Percentiles rank a stretch among this genome's conserved stretches.
Conservation (phyloP, 2,329 filamentous ascomycete genomes). For the Penicillium rolfsii region DNA sequence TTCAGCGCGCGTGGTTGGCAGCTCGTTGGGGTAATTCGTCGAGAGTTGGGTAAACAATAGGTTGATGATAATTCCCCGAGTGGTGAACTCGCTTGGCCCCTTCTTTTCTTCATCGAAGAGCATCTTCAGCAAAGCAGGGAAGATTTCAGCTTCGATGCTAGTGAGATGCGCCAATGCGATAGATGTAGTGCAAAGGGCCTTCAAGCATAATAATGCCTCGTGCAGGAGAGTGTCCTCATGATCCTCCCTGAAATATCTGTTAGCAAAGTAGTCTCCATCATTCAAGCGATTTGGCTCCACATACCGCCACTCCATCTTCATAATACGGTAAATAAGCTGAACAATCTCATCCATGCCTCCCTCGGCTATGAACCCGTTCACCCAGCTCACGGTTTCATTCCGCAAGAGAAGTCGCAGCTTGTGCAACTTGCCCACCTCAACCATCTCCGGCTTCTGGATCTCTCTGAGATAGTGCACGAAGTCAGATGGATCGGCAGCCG, state of each 20-base stretch:
- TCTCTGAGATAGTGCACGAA: constrained; percentile 85
- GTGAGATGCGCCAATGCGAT: constrained; percentile 80
- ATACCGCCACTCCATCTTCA: constrained; percentile 94
- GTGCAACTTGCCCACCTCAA: constrained; percentile 94
- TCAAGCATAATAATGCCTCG: constrained; percentile 88
- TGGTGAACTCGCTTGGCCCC: constrained; percentile 94
- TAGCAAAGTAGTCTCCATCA: constrained; percentile 20
- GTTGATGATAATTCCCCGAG: constrained; percentile 84
- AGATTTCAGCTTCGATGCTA: constrained; percentile 76
- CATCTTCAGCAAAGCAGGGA: constrained; percentile 83
- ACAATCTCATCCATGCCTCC: constrained; percentile 94
- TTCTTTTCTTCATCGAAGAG: constrained; percentile 98
- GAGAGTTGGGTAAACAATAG: constrained; percentile 88
- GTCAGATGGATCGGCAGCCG: constrained; percentile 74
- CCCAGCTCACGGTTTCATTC: constrained; percentile 96
- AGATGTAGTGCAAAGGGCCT: constrained; percentile 90
- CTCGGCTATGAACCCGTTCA: constrained; percentile 84
- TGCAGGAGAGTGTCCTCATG: constrained; percentile 93
- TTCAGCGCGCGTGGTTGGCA: constrained; percentile 65
- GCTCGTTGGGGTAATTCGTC: constrained; percentile 62
- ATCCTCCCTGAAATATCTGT: constrained; percentile 68
- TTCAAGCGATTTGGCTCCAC: constrained; percentile 31
- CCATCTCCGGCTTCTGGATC: constrained; percentile 75
- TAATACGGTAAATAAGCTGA: constrained; percentile 81
- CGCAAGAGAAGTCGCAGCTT: constrained; percentile 86